A percentile compares a stretch with the other conserved stretches of the same genome.
These are phyloP conservation scores for Brettanomyces sp. DNA, from an alignment of 805 yeast genomes.

Conservation along the genomic window DNA sequence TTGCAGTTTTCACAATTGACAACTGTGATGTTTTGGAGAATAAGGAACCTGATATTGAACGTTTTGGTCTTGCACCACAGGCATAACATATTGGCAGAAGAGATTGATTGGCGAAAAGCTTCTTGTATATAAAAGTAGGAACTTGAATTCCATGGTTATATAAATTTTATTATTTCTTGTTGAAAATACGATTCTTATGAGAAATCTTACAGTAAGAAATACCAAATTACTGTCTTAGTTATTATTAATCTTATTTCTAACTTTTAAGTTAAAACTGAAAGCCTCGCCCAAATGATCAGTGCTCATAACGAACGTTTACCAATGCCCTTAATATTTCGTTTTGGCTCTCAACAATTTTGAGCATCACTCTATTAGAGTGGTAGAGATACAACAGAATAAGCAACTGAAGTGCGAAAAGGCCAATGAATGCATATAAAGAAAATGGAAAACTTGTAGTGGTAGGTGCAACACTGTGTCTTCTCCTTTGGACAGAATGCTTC, in stretches of 20 bases:
- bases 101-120: background rate
- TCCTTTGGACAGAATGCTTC: background rate
- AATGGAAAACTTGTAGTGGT: too few relatives aligned
- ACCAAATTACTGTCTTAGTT: too few relatives aligned
- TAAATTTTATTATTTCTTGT: too few relatives aligned
- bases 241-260: too few relatives aligned
- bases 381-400: background rate
- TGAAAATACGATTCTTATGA: too few relatives aligned
- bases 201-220: too few relatives aligned
- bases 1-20: conserved; percentile 59
- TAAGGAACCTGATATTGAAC: conserved; percentile 14
- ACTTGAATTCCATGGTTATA: too few relatives aligned
- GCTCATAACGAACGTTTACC: too few relatives aligned
- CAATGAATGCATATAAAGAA: background rate
- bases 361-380: background rate
- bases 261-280: too few relatives aligned
- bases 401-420: background rate
- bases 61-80: conserved; percentile 15
- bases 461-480: too few relatives aligned
- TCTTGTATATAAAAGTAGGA: background rate
- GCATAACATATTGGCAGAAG: background rate
- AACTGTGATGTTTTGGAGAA: conserved; percentile 51
- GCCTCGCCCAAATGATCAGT: too few relatives aligned
- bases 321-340: background rate
- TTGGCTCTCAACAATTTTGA: background rate